Evolutionary conservation across 179 eudicot genomes (phyloP), one percentile per base, ranked within the genome.

Genomic region (Beta macrorhiza): DNA sequence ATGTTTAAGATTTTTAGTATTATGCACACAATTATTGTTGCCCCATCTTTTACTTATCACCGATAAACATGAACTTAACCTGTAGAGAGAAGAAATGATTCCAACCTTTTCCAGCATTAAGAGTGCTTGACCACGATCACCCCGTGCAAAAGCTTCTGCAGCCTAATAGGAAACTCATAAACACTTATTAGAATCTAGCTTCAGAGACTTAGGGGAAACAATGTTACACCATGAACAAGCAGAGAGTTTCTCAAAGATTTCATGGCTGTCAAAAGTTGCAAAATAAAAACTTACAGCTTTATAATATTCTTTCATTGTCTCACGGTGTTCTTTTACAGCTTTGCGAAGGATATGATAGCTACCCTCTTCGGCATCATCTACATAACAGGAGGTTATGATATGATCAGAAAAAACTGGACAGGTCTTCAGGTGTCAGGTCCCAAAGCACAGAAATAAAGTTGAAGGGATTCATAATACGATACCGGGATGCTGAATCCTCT

Each of bases 251-350:
- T 37, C 61, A 29, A 22, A 44, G 57, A 19, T 42, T 57, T 81
- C 75, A 59, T 49, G 79, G 80, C 8, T 61, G 63, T 29, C 32
- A 16, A 68, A 55, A 51, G 14, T 22, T n/a, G n/a, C 8, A 37
- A 58, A 25, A 29, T 52, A 67, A 51, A 6, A 74, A 74, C 89
- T 85, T 80, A 88, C 91, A 74, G 87, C 87, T 85, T 78, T 75
- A 75, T 83, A 88, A 55, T 87, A 88, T 67, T 77, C 87, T 84
- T 83, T 86, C 79, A 72, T 83, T 69, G 84, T 70, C 42, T 72
- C 85, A 53, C 89, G 87, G 61, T 83, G 63, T 78, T 88, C 89
- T 79, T 78, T 81, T 5, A 85, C 91, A 74, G 85, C 88, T 81
- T 78, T 76, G 67, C 91, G 91, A 37, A 88, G 91, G 81, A 64